Base-by-base conservation (phyloP, 1,284 basidiomycete genomes). In the Sparassis latifolia region DNA sequence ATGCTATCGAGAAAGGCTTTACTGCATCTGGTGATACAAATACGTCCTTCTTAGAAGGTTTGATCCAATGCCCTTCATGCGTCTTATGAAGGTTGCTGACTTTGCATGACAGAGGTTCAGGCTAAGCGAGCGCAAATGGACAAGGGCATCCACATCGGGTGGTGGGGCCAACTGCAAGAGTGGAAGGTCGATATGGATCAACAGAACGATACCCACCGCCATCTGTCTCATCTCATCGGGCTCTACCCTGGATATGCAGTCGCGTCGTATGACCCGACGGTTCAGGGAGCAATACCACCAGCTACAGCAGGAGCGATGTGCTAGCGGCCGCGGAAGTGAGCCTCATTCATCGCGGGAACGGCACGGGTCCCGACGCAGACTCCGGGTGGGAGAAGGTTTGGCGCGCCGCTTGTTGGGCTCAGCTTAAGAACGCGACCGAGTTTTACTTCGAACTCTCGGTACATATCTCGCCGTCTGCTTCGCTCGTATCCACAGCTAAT, bases 151-250 rank as follows among this genome's bases (percentile, higher is more conserved):
- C 82, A 78, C 49, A 76, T 89, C 46, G 86, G 86, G 20, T 78
- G 70, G 10, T 88, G 83, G 83, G 83, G 84, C 3, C 84, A 89
- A 60, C 72, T 89, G 10, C 86, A 89, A 86, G 86, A 89, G 66
- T 89, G 86, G 86, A 89, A 89, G 64, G 66, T 86, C 27, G 86
- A 88, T 54, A 76, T 80, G 62, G 86, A 88, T 64, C 70, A 66
- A 0, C 75, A 72, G 1, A 74, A 67, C 1, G 85, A 89, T 62
- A 81, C 76, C 7, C 86, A 89, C 61, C 81, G 86, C 28, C 86
- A 89, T 59, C 71, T 89, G 10, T 87, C 84, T 20, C 86, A 88
- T 56, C 71, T 89, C 45, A 75, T 87, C 55, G 86, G 86, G 4
- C 70, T 89, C 33, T 88, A 86, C 61, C 85, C 86, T 2, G 84